Percentiles rank a stretch among this genome's conserved stretches.
Conservation (phyloP, 441 rosid genomes). For the Bocquillonia castaneifolia region DNA sequence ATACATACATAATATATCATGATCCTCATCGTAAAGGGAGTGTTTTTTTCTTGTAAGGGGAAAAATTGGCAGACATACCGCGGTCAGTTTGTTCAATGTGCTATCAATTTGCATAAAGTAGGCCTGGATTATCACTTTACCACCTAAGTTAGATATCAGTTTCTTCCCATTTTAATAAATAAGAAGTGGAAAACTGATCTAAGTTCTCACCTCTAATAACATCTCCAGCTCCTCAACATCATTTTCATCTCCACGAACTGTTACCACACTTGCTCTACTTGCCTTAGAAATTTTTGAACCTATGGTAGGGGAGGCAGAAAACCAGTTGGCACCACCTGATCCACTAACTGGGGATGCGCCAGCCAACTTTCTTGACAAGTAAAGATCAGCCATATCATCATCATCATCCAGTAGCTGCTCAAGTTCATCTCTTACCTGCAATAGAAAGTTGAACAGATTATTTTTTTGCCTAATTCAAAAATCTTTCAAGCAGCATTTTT, state of each 20-base stretch:
- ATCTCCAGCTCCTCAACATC: conserved; percentile 99
- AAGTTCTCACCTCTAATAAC: conserved; percentile 71
- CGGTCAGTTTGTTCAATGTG: conserved; percentile 76
- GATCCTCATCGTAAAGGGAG: too few species aligned
- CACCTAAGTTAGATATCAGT: conserved; percentile 13
- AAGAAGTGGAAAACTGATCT: conserved; percentile 7
- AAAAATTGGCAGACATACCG: conserved; percentile 37
- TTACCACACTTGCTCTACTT: conserved; percentile 72
- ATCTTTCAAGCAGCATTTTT: conserved; percentile 1
- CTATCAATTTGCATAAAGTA: conserved; percentile 95
- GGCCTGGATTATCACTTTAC: conserved; percentile 49
- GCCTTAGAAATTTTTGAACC: conserved; percentile 92
- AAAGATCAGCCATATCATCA: conserved; percentile 96
- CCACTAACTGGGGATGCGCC: conserved; percentile 64
- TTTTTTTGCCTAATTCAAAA: background rate
- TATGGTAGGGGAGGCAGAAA: conserved; percentile 67
- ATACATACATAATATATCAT: background rate
- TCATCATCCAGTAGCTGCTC: conserved; percentile 94
- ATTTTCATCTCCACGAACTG: conserved; percentile 72
- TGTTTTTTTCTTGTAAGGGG: background rate
- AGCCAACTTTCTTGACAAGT: conserved; percentile 78
- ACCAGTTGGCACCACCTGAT: conserved; percentile 66
- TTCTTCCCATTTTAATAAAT: background rate
- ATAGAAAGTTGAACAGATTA: conserved; percentile 8
- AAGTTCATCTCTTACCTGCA: conserved; percentile 92